Conservation (phyloP, 441 rosid genomes). For the Omphalea diandra region DNA sequence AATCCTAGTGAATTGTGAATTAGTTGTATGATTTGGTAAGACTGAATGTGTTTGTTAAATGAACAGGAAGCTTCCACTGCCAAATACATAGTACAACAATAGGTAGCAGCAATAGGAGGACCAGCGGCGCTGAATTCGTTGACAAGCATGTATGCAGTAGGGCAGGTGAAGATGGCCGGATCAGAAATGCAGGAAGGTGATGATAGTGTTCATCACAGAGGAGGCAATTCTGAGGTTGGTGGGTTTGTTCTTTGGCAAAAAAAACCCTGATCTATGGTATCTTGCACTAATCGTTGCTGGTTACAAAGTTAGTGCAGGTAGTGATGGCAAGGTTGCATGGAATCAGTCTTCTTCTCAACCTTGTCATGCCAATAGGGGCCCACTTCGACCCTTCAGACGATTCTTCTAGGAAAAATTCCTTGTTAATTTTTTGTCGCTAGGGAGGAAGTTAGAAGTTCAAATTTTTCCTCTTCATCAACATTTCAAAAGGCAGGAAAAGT, state of each 20-base stretch:
- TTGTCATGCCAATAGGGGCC: slow-evolving; percentile 71
- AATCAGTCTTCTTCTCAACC: slow-evolving; percentile 87
- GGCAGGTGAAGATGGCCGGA: slow-evolving; percentile 81
- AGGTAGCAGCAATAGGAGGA: slow-evolving; percentile 83
- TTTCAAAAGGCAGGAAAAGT: no score
- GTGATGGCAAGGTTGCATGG: slow-evolving; percentile 92
- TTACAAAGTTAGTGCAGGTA: slow-evolving; percentile 82
- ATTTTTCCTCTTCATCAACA: no score
- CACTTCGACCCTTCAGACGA: slow-evolving; percentile 83
- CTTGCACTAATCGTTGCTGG: slow-evolving; percentile 83
- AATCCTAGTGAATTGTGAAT: no score
- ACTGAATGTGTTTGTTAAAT: background rate
- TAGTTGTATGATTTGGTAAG: no score
- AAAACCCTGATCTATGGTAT: slow-evolving; percentile 86
- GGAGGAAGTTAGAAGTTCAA: background rate
- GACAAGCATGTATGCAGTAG: slow-evolving; percentile 82
- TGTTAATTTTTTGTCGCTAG: no score
- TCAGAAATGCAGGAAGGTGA: slow-evolving; percentile 69
- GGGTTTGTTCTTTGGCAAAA: slow-evolving; percentile 92
- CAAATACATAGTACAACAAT: slow-evolving; percentile 82
- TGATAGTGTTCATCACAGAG: slow-evolving; percentile 40
- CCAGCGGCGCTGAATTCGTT: slow-evolving; percentile 51
- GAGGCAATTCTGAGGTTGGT: slow-evolving; percentile 66
- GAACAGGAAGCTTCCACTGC: slow-evolving; percentile 81
- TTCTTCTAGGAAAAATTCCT: slow-evolving; percentile 93